Conservation (phyloP, 2,329 filamentous ascomycete species). For the Aspergillus clavatus region DNA sequence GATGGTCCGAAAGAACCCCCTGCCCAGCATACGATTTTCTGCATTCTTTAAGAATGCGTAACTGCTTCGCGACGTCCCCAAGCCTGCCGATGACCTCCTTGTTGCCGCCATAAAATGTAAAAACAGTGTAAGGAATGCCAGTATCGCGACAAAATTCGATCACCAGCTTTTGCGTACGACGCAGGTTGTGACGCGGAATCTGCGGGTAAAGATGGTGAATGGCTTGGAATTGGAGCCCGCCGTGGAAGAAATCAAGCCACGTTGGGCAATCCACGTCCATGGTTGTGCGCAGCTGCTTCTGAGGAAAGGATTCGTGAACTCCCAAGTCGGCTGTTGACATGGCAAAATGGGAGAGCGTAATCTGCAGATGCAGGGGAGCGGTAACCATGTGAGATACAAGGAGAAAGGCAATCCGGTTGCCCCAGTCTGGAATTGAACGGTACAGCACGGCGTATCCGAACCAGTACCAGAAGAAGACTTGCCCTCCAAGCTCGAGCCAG, state of each 20-base stretch:
- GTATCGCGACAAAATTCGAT: slow-evolving; percentile 78
- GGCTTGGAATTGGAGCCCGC: slow-evolving; percentile 83
- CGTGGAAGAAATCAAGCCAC: slow-evolving; percentile 87
- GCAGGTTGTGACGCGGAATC: slow-evolving; percentile 78
- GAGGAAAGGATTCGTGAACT: slow-evolving; percentile 77
- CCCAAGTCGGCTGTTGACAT: slow-evolving; percentile 90
- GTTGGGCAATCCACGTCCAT: slow-evolving; percentile 88
- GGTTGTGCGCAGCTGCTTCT: slow-evolving; percentile 85
- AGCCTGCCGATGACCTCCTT: slow-evolving; percentile 71
- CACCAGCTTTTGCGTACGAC: slow-evolving; percentile 68
- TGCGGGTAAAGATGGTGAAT: slow-evolving; percentile 83
- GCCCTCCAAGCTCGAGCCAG: slow-evolving; percentile 71
- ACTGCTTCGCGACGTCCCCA: slow-evolving; percentile 74
- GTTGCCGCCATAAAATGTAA: slow-evolving; percentile 80
- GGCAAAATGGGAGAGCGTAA: slow-evolving; percentile 86
- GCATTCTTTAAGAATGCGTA: slow-evolving; percentile 70
- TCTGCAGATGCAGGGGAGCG: slow-evolving; percentile 80
- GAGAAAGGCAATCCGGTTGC: slow-evolving; percentile 67
- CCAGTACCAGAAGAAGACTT: slow-evolving; percentile 79
- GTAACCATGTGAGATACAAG: slow-evolving; percentile 76
- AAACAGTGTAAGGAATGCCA: slow-evolving; percentile 77
- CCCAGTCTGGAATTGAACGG: slow-evolving; percentile 62
- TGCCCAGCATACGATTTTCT: slow-evolving; percentile 46
- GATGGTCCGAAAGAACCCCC: slow-evolving; percentile 31
- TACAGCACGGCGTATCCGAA: slow-evolving; percentile 81